Percentiles rank a stretch among this genome's conserved stretches.
Evolutionary conservation across 176 grass and related monocot species (phyloP).

Genomic region (Pontederia crassipes): DNA sequence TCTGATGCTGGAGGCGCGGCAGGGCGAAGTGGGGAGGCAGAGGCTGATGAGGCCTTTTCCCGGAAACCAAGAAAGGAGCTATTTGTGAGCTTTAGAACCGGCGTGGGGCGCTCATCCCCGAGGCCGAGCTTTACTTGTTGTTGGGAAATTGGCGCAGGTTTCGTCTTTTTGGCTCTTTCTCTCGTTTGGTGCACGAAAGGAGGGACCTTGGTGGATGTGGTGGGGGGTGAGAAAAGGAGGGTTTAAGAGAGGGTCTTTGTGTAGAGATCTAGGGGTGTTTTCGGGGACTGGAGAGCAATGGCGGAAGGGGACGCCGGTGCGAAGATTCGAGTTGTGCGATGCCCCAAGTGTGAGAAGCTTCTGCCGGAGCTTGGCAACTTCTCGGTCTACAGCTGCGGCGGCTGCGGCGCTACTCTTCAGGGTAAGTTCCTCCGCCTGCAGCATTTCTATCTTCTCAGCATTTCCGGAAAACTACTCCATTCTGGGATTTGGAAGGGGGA

Average conservation of each 20-base stretch:
- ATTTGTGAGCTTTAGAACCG: too few relatives aligned
- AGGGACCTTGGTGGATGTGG: background rate
- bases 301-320: constrained; percentile 19
- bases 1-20: too few relatives aligned
- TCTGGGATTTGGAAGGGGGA: background rate
- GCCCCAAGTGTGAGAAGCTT: constrained; percentile 84
- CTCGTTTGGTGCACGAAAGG: constrained; percentile 5
- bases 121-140: background rate
- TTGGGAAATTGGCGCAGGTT: background rate
- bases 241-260: background rate
- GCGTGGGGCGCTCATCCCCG: too few relatives aligned
- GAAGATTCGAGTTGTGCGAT: constrained; percentile 66
- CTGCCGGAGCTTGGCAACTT: constrained; percentile 68
- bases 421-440: constrained; percentile 16
- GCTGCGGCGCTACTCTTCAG: constrained; percentile 70
- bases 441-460: background rate
- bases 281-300: background rate
- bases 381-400: constrained; percentile 91
- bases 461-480: background rate
- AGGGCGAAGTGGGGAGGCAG: too few relatives aligned
- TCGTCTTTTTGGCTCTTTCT: background rate
- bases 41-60: too few relatives aligned
- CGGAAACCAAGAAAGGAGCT: too few relatives aligned
- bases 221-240: background rate
- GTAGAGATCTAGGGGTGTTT: too few relatives aligned